Percentiles rank a stretch among this genome's conserved stretches.
Conservation (phyloP, 441 rosid genomes). For the Pelargonium australe region DNA sequence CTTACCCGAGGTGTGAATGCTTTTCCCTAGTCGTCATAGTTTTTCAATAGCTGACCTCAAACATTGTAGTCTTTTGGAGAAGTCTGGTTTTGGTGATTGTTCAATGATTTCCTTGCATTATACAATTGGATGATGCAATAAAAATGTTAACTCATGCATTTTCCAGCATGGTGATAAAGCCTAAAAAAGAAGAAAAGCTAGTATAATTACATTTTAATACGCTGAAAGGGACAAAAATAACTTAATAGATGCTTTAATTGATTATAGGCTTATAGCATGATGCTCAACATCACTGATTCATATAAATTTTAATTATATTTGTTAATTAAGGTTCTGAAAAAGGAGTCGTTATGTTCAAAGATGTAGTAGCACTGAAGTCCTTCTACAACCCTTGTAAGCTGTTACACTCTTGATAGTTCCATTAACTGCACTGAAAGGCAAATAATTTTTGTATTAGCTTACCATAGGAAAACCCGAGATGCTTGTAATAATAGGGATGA, state of each 20-base stretch:
- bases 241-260: not conserved
- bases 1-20: conserved; percentile 70
- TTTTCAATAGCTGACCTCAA: not conserved
- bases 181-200: not conserved
- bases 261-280: not conserved
- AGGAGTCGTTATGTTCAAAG: too few species aligned
- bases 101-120: not conserved
- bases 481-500: too few species aligned
- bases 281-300: not conserved
- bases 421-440: too few species aligned
- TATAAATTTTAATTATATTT: too few species aligned
- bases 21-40: not conserved
- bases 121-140: not conserved
- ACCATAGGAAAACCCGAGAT: too few species aligned
- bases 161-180: not conserved
- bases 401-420: too few species aligned
- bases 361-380: too few species aligned
- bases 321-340: too few species aligned
- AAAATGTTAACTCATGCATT: not conserved
- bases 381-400: too few species aligned
- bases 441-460: too few species aligned
- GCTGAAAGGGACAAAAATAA: not conserved
- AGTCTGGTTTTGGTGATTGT: conserved; percentile 18
- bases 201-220: too few species aligned
- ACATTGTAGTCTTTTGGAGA: conserved; percentile 25